These are phyloP conservation scores for Suillus paluster DNA, from an alignment of 768 basidiomycete genomes.

Conservation along the genomic window DNA sequence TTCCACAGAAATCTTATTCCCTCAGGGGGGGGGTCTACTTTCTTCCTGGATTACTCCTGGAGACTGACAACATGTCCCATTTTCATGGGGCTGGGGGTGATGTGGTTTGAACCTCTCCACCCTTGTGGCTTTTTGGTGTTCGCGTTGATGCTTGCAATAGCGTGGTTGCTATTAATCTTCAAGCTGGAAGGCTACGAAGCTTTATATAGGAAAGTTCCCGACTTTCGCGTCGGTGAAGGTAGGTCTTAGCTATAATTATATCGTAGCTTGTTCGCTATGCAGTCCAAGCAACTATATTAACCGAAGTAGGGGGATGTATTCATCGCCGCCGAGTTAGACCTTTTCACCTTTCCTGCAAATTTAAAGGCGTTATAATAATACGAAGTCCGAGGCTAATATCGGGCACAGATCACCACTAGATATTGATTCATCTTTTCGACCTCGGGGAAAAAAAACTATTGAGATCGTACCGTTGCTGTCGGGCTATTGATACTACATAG, in stretches of 20 bases:
- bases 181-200: background rate
- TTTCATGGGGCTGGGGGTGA: background rate
- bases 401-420: too few species aligned
- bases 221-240: background rate
- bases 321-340: too few species aligned
- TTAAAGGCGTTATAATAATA: too few species aligned
- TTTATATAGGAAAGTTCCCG: background rate
- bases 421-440: too few species aligned
- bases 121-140: background rate
- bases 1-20: slow-evolving; percentile 41
- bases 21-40: slow-evolving; percentile 20
- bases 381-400: too few species aligned
- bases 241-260: background rate
- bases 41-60: background rate
- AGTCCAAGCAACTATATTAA: too few species aligned
- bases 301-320: too few species aligned
- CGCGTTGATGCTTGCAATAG: background rate
- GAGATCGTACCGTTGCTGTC: too few species aligned
- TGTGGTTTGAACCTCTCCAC: background rate
- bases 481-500: background rate
- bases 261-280: background rate
- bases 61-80: background rate
- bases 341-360: too few species aligned
- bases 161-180: background rate
- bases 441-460: background rate